Evolutionary conservation across 192 early-diverging fungal species (phyloP).

Genomic region (Cetraspora pellucida): DNA sequence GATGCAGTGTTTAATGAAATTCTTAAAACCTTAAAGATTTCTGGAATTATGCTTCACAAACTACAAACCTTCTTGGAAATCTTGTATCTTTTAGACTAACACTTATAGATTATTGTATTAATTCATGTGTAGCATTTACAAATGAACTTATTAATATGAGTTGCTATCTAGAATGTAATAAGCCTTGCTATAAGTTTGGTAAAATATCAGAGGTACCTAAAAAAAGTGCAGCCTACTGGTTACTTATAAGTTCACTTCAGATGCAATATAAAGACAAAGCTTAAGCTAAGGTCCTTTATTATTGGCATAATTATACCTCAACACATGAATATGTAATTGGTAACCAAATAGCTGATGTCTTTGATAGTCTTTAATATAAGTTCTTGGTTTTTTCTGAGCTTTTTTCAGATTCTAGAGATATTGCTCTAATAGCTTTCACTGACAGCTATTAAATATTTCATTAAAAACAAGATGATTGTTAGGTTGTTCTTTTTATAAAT

Average conservation of each 20-base stretch:
- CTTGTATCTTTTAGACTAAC: too few species aligned
- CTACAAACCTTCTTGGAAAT: too few species aligned
- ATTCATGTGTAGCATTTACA: neutral
- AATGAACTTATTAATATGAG: neutral
- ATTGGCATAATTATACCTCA: neutral
- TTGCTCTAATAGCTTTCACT: neutral
- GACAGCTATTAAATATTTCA: neutral
- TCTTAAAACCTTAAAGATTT: too few species aligned
- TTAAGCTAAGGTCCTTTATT: neutral
- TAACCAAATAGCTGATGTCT: slow-evolving; percentile 1
- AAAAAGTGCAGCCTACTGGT: neutral
- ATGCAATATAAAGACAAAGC: neutral
- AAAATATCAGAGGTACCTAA: neutral
- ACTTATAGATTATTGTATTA: neutral
- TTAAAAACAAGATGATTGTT: neutral
- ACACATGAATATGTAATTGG: neutral
- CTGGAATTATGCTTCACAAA: too few species aligned
- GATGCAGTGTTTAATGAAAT: too few species aligned
- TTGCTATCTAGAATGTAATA: neutral
- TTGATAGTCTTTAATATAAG: neutral
- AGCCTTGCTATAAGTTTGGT: neutral
- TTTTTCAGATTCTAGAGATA: neutral
- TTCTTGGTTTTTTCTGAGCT: neutral
- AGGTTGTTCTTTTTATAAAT: neutral
- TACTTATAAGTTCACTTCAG: neutral